Evolutionary conservation across 768 basidiomycete genomes (phyloP).

Genomic region (Hemileccinum rubropunctum): DNA sequence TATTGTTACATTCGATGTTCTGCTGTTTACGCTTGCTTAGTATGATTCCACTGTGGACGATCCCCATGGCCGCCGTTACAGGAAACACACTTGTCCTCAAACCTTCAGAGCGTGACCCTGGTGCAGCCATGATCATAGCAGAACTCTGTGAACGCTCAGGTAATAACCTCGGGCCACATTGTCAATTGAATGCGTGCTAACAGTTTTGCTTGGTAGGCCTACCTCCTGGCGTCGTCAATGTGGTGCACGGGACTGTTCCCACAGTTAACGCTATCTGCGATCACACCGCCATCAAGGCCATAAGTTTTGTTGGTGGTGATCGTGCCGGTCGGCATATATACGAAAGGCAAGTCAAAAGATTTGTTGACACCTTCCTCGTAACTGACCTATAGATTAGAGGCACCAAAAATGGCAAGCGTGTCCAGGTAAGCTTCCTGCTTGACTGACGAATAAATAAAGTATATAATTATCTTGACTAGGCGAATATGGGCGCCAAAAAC

Average conservation of each 20-base stretch:
- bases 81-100: slow-evolving; percentile 96
- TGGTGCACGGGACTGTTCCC: slow-evolving; percentile 86
- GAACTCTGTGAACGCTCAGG: slow-evolving; percentile 89
- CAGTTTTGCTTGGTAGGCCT: slow-evolving; percentile 46
- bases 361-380: not conserved
- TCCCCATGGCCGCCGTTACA: slow-evolving; percentile 83
- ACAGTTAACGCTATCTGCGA: slow-evolving; percentile 96
- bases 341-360: slow-evolving; percentile 52
- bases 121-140: slow-evolving; percentile 96
- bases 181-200: not conserved
- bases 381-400: slow-evolving; percentile 47
- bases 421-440: slow-evolving; percentile 50
- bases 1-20: not conserved
- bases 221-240: slow-evolving; percentile 85
- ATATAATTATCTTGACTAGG: slow-evolving; percentile 32
- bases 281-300: slow-evolving; percentile 86
- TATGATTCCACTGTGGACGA: slow-evolving; percentile 98
- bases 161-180: slow-evolving; percentile 11
- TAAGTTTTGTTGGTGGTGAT: slow-evolving; percentile 96
- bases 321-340: slow-evolving; percentile 93
- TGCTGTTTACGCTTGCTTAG: slow-evolving; percentile 33
- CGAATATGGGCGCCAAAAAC: slow-evolving; percentile 95
- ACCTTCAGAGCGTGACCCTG: slow-evolving; percentile 95
- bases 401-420: slow-evolving; percentile 83
- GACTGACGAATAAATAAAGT: not conserved